Evolutionary conservation across 345 rosid species (phyloP).

Genomic region (Erodium maritimum): DNA sequence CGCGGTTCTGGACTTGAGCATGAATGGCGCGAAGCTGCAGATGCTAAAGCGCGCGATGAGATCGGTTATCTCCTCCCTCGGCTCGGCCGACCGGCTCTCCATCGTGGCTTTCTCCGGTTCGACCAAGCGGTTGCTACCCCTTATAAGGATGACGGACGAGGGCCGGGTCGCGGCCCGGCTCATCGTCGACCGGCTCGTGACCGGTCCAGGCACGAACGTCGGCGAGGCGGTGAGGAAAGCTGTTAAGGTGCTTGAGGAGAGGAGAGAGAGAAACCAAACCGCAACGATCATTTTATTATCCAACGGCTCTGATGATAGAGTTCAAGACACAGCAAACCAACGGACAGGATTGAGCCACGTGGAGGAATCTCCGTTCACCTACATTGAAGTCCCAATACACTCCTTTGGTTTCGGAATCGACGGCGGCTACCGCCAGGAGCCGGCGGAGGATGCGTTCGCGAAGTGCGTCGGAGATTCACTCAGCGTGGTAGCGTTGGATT

Average conservation of each 20-base stretch:
- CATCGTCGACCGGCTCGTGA: conserved; percentile 45
- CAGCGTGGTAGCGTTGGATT: conserved; percentile 59
- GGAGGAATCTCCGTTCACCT: conserved; percentile 51
- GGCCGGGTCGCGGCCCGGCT: conserved; percentile 52
- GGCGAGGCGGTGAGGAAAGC: conserved; percentile 69
- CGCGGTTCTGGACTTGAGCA: conserved; percentile 49
- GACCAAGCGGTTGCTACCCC: conserved; percentile 51
- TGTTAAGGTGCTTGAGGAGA: conserved; percentile 65
- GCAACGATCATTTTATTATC: conserved; percentile 56
- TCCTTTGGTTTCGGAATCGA: too few species aligned
- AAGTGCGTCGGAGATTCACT: conserved; percentile 47
- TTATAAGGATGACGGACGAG: conserved; percentile 61
- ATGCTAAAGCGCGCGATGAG: conserved; percentile 68
- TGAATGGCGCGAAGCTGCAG: conserved; percentile 43
- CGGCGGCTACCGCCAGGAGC: conserved; percentile 37
- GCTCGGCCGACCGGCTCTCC: conserved; percentile 61
- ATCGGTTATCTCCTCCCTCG: conserved; percentile 48
- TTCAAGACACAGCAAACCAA: conserved; percentile 12
- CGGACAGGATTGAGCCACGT: conserved; percentile 17
- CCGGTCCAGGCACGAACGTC: conserved; percentile 44
- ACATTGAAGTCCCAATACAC: conserved; percentile 59
- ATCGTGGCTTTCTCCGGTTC: conserved; percentile 44
- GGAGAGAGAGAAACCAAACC: conserved; percentile 62
- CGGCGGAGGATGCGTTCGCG: conserved; percentile 51
- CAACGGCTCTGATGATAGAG: conserved; percentile 42